Conservation (phyloP, 495 filamentous ascomycete genomes). For the Penicillium goetzii region DNA sequence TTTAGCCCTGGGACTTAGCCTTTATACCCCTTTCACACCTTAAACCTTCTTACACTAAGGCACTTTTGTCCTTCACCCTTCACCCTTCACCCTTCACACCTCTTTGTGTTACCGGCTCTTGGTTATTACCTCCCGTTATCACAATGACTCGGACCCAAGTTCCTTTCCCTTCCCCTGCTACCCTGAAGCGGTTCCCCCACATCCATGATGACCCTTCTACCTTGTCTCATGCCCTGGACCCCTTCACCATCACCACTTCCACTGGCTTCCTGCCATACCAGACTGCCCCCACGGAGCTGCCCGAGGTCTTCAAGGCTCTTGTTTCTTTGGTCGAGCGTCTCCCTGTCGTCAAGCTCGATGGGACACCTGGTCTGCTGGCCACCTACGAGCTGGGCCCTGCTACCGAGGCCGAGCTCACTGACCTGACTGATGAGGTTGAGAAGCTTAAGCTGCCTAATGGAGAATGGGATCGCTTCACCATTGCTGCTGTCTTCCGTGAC, state of each 20-base stretch:
- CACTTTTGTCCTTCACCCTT: slow-evolving; percentile 4
- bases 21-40: slow-evolving; percentile 40
- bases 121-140: slow-evolving; percentile 12
- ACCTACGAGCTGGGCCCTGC: slow-evolving; percentile 69
- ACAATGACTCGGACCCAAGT: slow-evolving; percentile 40
- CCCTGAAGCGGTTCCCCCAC: slow-evolving; percentile 58
- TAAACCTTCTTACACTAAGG: slow-evolving; percentile 32
- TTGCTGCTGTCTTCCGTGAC: slow-evolving; percentile 86
- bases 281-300: slow-evolving; percentile 47
- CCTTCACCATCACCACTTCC: slow-evolving; percentile 86
- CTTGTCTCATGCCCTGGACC: slow-evolving; percentile 59
- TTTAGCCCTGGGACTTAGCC: slow-evolving; percentile 26
- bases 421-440: slow-evolving; percentile 71
- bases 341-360: slow-evolving; percentile 70
- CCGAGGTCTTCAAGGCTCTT: slow-evolving; percentile 69
- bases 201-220: slow-evolving; percentile 59
- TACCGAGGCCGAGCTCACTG: slow-evolving; percentile 67
- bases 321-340: slow-evolving; percentile 71
- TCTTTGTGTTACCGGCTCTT: neutral
- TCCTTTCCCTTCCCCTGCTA: slow-evolving; percentile 38
- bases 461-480: slow-evolving; percentile 65
- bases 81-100: neutral
- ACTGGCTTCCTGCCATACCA: slow-evolving; percentile 69
- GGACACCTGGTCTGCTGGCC: slow-evolving; percentile 76
- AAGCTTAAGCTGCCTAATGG: slow-evolving; percentile 57